Percentiles rank a stretch among this genome's conserved stretches.
Conservation (phyloP, 2,329 filamentous ascomycete species). For the Elsinoe ampelina region DNA sequence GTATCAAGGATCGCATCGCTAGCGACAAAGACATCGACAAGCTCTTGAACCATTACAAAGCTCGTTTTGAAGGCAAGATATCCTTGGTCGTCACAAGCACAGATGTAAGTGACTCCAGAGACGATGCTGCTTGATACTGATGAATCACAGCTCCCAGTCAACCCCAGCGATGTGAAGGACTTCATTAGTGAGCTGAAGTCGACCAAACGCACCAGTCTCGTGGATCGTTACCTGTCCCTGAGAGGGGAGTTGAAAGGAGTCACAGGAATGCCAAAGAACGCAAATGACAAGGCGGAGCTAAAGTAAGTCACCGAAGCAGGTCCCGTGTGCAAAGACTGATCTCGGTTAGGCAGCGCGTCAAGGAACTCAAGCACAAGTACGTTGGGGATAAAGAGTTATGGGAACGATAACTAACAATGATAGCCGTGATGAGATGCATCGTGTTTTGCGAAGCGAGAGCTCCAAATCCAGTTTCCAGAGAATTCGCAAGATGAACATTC, state of each 20-base stretch:
- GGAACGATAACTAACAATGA: too few relatives aligned
- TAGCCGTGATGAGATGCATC: too few relatives aligned
- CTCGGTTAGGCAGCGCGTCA: too few relatives aligned
- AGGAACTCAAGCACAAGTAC: too few relatives aligned
- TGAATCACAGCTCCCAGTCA: background rate
- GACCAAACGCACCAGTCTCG: background rate
- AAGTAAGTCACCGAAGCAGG: background rate
- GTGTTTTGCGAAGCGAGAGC: background rate
- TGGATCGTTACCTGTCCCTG: background rate
- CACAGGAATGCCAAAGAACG: background rate
- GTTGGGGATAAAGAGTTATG: too few relatives aligned
- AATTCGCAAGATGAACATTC: background rate
- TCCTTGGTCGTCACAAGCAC: slow-evolving; percentile 20
- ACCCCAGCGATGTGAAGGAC: background rate
- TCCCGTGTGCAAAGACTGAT: too few relatives aligned
- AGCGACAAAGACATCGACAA: slow-evolving; percentile 17
- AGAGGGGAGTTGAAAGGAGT: background rate
- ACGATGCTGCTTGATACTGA: background rate
- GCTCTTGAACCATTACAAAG: slow-evolving; percentile 18
- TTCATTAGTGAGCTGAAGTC: background rate
- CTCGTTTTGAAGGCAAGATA: slow-evolving; percentile 18
- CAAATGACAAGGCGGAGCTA: background rate
- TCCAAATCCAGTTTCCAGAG: background rate
- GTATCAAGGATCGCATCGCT: slow-evolving; percentile 14
- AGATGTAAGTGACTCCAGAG: slow-evolving; percentile 14